Base-by-base conservation (phyloP, 345 rosid species). In the Mercurialis annua region DNA sequence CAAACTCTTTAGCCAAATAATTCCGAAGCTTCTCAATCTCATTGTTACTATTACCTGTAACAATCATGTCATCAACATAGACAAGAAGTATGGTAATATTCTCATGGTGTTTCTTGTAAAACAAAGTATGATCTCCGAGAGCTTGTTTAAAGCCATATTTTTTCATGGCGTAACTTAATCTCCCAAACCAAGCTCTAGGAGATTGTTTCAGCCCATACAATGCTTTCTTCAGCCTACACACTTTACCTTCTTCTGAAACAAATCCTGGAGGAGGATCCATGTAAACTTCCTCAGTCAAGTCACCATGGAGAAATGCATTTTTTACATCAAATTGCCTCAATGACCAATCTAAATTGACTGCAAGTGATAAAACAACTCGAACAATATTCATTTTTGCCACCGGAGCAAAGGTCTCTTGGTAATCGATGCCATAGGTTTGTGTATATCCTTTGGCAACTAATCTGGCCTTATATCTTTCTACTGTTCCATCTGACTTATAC, bases 191-290 rank as follows among this genome's bases (percentile, higher is more conserved):
- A 15, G 50, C 50, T 6, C n/a, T 47, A 15, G 20, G 50, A 17
- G 62, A 58, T 34, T 58, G 46, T 23, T 58, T 58, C 11, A 58
- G n/a, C 34, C 44, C 62, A 33, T 36, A 53, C 31, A 53, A 24
- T 11, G 57, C 33, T 10, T 53, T 53, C 23, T 53, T 53, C 12
- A 24, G 31, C 12, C 26, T 53, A 33, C 33, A 53, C 26, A 53
- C 57, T 14, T 53, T 20, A 3, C 55, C 55, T n/a, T 5, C 55
- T 51, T 51, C 27, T 5, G 7, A 24, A 20, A 20, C 6, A 21
- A 20, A 51, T 20, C 61, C 10, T 0, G 43, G 40, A 47, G 61
- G 40, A 3, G 40, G 10, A 57, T 57, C 21, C 61, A 57, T 57
- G 16, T 10, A 31, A 7, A 57, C 38, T 29, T 55, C 34, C 6